These are phyloP conservation scores for Fusarium equiseti DNA, from an alignment of 2,329 filamentous ascomycete species.

Conservation along the genomic window DNA sequence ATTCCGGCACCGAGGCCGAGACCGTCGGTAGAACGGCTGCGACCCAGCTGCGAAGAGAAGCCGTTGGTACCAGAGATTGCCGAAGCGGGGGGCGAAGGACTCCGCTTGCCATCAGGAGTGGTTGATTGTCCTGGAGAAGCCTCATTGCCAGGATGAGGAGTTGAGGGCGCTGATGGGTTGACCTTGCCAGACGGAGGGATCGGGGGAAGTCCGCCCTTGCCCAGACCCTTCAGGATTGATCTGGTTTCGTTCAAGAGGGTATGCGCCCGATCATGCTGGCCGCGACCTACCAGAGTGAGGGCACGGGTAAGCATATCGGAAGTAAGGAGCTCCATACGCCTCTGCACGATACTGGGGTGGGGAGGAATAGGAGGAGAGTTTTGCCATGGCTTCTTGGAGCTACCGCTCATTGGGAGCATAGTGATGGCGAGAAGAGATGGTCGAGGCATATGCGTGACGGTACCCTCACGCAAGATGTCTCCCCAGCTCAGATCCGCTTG, in stretches of 20 bases:
- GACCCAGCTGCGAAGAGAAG: conserved; percentile 60
- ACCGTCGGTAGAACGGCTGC: conserved; percentile 67
- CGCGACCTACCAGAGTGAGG: conserved; percentile 87
- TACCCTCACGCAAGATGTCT: conserved; percentile 91
- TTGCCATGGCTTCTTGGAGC: conserved; percentile 74
- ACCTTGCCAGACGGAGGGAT: conserved; percentile 73
- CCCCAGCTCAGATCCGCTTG: conserved; percentile 95
- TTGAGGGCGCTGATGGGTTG: conserved; percentile 56
- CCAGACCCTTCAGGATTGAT: conserved; percentile 93
- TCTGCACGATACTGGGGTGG: conserved; percentile 93
- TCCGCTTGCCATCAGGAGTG: conserved; percentile 67
- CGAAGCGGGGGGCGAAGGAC: conserved; percentile 66
- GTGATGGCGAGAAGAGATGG: conserved; percentile 95
- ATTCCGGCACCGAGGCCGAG: conserved; percentile 79
- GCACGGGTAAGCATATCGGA: conserved; percentile 98
- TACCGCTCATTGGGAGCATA: conserved; percentile 80
- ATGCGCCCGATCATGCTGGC: conserved; percentile 92
- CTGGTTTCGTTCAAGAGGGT: conserved; percentile 93
- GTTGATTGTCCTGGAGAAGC: conserved; percentile 57
- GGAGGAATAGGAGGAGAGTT: conserved; percentile 87
- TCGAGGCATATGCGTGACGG: conserved; percentile 84
- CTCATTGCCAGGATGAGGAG: conserved; percentile 61
- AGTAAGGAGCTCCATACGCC: conserved; percentile 96
- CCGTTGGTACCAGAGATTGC: conserved; percentile 56
- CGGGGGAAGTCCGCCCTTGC: conserved; percentile 93